A percentile compares a stretch with the other conserved stretches of the same genome.
Evolutionary conservation across 805 yeast species (phyloP).

Genomic region (Lachancea lanzarotensis): DNA sequence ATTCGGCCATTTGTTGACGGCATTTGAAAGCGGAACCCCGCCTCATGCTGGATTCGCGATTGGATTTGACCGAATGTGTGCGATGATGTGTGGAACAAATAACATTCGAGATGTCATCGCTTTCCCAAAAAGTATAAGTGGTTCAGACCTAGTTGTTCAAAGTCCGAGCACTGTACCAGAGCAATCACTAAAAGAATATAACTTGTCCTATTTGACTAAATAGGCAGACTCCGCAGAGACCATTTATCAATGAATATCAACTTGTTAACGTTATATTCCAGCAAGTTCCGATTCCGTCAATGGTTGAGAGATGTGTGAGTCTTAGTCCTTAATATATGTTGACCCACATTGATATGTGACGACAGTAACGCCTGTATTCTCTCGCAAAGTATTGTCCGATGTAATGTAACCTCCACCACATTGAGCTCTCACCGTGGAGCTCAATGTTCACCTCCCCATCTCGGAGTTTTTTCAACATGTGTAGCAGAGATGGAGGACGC

Average conservation of each 20-base stretch:
- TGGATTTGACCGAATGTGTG: constrained; percentile 89
- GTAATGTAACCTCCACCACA: constrained; percentile 29
- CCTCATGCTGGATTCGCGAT: constrained; percentile 98
- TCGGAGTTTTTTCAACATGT: constrained; percentile 11
- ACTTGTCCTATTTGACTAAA: constrained; percentile 25
- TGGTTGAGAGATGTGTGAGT: no score
- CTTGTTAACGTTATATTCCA: no score
- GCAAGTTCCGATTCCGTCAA: no score
- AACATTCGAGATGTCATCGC: constrained; percentile 92
- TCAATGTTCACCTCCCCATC: constrained; percentile 22
- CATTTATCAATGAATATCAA: not conserved
- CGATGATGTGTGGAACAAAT: constrained; percentile 72
- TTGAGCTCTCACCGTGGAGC: constrained; percentile 22
- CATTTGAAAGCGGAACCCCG: constrained; percentile 88
- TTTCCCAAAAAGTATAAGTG: constrained; percentile 88
- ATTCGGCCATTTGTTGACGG: constrained; percentile 81
- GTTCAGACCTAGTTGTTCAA: constrained; percentile 80
- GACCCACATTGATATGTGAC: no score
- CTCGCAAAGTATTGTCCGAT: no score
- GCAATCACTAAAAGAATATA: constrained; percentile 48
- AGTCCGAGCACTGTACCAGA: constrained; percentile 67
- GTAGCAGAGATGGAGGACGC: not conserved
- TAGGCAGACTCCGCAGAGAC: not conserved
- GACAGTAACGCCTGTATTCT: no score
- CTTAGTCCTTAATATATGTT: no score